Evolutionary conservation across 2,329 filamentous ascomycete species (phyloP).

Genomic region (Xylaria sp.): DNA sequence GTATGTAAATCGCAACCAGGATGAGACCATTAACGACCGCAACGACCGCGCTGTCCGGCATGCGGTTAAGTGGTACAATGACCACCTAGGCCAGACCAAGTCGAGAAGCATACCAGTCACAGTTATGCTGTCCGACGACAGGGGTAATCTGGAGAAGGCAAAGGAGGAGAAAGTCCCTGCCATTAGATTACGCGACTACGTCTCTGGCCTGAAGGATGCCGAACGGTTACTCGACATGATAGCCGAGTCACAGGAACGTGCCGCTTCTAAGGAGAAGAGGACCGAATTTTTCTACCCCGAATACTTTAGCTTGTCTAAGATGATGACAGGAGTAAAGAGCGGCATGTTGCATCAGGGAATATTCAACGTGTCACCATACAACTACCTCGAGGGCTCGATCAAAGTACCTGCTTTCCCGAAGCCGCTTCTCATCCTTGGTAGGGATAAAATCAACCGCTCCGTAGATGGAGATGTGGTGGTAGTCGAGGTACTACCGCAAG

Average conservation of each 20-base stretch:
- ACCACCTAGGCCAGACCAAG: constrained; percentile 74
- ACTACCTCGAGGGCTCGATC: constrained; percentile 93
- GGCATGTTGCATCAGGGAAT: constrained; percentile 91
- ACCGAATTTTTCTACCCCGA: constrained; percentile 82
- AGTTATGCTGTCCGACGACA: constrained; percentile 94
- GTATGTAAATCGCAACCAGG: constrained; percentile 73
- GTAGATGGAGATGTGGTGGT: constrained; percentile 93
- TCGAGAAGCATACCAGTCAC: constrained; percentile 71
- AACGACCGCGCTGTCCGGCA: constrained; percentile 91
- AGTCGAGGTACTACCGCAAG: constrained; percentile 88
- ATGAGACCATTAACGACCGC: constrained; percentile 93
- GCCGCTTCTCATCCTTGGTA: constrained; percentile 82
- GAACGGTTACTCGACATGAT: constrained; percentile 93
- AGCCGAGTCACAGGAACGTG: constrained; percentile 74
- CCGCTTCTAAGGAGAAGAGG: constrained; percentile 67
- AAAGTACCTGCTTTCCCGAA: constrained; percentile 91
- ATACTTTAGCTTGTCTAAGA: constrained; percentile 85
- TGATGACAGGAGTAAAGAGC: constrained; percentile 91
- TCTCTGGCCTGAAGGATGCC: constrained; percentile 81
- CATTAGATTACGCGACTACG: constrained; percentile 74
- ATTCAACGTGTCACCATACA: constrained; percentile 97
- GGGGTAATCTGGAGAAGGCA: constrained; percentile 83
- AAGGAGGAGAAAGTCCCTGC: constrained; percentile 75
- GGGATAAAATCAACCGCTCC: constrained; percentile 94
- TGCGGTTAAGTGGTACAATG: constrained; percentile 87